These are phyloP conservation scores for Beauveria medogensis DNA, from an alignment of 2,329 filamentous ascomycete species.

Conservation along the genomic window DNA sequence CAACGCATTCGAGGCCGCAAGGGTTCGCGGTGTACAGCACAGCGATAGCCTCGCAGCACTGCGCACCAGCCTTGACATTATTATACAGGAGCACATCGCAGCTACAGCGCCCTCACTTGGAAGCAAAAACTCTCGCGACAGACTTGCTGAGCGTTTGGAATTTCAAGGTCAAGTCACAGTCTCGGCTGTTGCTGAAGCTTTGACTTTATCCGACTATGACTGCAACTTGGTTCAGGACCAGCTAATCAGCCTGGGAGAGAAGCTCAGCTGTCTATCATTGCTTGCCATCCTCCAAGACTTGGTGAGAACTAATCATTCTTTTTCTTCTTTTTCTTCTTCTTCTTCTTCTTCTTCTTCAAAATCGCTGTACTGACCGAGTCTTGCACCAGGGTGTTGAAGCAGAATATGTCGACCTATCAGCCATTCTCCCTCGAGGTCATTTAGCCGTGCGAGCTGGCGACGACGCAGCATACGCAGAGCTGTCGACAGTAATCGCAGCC, in stretches of 20 bases:
- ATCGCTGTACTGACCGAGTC: no score
- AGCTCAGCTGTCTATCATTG: not conserved
- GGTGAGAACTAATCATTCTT: not conserved
- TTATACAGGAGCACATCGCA: not conserved
- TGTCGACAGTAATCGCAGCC: not conserved
- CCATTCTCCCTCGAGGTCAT: not conserved
- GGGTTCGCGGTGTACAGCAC: not conserved
- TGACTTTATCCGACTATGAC: not conserved
- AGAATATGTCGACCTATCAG: not conserved
- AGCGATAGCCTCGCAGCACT: not conserved
- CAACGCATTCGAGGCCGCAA: not conserved
- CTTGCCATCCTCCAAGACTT: not conserved
- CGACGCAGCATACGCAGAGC: not conserved
- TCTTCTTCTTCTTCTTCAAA: not conserved
- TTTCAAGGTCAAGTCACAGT: not conserved
- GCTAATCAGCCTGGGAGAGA: not conserved
- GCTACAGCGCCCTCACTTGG: not conserved
- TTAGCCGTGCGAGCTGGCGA: not conserved
- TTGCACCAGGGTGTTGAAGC: not conserved
- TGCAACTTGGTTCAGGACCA: not conserved
- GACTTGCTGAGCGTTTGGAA: not conserved
- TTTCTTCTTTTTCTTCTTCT: no score
- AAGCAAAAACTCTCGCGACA: not conserved
- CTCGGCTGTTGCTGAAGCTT: not conserved
- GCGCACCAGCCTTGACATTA: not conserved